A percentile compares a stretch with the other conserved stretches of the same genome.
Conservation (phyloP, 2,329 filamentous ascomycete genomes). For the Trichothecium sympodiale region DNA sequence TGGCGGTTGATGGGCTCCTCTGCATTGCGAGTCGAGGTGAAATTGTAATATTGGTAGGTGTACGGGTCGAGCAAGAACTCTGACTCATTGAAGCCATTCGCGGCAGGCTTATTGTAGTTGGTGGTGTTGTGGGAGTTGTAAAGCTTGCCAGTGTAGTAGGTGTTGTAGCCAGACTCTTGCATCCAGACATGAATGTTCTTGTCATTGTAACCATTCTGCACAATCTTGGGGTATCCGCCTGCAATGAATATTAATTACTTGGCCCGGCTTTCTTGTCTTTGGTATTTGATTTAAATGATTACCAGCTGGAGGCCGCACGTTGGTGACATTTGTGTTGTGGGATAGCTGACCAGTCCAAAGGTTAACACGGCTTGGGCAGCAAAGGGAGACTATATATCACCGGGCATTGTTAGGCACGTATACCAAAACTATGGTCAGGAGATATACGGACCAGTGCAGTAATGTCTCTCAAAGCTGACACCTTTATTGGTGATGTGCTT, state of each 20-base stretch:
- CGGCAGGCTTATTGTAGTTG: conserved; percentile 40
- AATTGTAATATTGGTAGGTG: conserved; percentile 58
- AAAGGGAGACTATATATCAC: conserved; percentile 3
- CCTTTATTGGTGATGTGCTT: conserved; percentile 47
- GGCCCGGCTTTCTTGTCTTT: too few relatives aligned
- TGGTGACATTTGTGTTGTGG: conserved; percentile 8
- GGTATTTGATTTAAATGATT: too few relatives aligned
- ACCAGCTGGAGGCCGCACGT: conserved; percentile 4
- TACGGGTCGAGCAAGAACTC: conserved; percentile 51
- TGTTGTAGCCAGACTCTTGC: conserved; percentile 37
- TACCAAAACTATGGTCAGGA: background rate
- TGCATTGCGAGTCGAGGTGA: conserved; percentile 50
- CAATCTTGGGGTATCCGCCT: conserved; percentile 36
- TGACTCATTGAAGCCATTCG: conserved; percentile 45
- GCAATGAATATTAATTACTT: conserved; percentile 13
- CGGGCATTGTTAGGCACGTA: background rate
- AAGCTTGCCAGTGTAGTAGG: conserved; percentile 43
- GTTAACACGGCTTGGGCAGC: conserved; percentile 5
- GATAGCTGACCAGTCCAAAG: conserved; percentile 5
- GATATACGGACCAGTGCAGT: conserved; percentile 28
- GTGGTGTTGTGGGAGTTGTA: conserved; percentile 36
- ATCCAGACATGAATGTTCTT: conserved; percentile 39
- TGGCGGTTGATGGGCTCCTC: conserved; percentile 41
- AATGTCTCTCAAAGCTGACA: conserved; percentile 46
- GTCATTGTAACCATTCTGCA: conserved; percentile 35